Evolutionary conservation across 1,139 yeast species (phyloP), one percentile per base, ranked within the genome.

Genomic region (Protomyces lactucae-debilis): DNA sequence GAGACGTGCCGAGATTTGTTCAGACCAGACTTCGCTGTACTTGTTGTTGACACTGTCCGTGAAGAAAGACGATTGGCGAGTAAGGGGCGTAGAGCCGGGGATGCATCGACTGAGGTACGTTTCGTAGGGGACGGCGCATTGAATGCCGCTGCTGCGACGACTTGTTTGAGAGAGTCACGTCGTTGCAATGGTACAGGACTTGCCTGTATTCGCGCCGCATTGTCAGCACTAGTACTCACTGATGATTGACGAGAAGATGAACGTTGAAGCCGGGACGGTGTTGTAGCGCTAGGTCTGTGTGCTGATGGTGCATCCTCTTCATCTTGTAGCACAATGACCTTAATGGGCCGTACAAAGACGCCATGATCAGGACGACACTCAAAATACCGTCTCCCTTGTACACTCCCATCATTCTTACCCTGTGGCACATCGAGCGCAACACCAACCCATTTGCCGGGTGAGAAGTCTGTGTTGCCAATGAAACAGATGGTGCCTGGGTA

Each of bases 361-460:
- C 97, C 97, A 72, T 82, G 81, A 12, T 68, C 74, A 1, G 77
- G 76, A 9, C 70, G 70, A 56, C 89, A 82, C 1, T 78, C 74
- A 70, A 91, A 91, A 73, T 91, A 89, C 55, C 78, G 69, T 0
- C 76, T 75, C 0, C 88, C 95, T 36, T 83, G 77, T 0, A 91
- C 83, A 0, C 85, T 76, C 0, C 97, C 98, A 71, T 90, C 83
- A 70, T 91, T 90, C 73, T 85, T 87, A 0, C 97, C 97, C 0
- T 70, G 70, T 0, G 86, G 82, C 3, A 76, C 75, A 37, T 81
- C 82, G 37, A 90, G 77, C 69, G 86, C 90, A 3, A 91, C 79
- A 0, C 97, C 97, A 12, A 85, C 78, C 97, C 97, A 91, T 3
- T 45, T 23, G 5, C 70, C 70, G 14, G 67, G 57, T 8, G 70